phyloP scores from a whole-genome alignment of 2,329 filamentous ascomycete species.

The Fusarium newnesense region DNA sequence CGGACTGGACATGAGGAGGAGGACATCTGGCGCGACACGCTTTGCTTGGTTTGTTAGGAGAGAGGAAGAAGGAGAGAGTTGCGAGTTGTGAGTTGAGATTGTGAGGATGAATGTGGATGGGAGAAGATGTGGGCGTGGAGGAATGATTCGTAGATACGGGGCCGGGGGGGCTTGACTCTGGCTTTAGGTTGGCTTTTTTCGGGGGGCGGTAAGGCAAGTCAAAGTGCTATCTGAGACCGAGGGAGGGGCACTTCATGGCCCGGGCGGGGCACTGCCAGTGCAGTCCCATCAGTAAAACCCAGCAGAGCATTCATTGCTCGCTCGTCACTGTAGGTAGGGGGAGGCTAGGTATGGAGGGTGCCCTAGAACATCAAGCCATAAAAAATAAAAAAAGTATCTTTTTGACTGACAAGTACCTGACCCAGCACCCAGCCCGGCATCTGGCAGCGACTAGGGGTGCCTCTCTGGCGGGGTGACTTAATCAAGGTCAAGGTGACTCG shows the following conservation, averaged over 20 bases:
- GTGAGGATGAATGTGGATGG: constrained; percentile 27
- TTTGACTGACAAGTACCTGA: constrained; percentile 34
- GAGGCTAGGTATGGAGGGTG: constrained; percentile 5
- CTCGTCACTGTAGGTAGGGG: neutral
- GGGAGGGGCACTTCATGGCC: constrained; percentile 25
- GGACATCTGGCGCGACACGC: constrained; percentile 60
- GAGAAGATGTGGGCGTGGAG: constrained; percentile 44
- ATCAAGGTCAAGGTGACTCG: neutral
- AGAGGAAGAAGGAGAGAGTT: constrained; percentile 27
- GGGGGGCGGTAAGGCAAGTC: constrained; percentile 26
- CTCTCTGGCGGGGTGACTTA: constrained; percentile 25
- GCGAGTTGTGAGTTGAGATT: constrained; percentile 31
- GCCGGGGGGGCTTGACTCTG: constrained; percentile 1
- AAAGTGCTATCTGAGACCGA: constrained; percentile 29
- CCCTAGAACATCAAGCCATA: constrained; percentile 4
- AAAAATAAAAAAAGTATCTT: constrained; percentile 12
- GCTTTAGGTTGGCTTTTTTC: neutral
- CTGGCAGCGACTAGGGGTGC: constrained; percentile 15
- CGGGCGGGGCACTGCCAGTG: constrained; percentile 24
- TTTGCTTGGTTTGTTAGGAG: constrained; percentile 19
- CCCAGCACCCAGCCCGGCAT: constrained; percentile 19
- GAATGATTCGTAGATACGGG: constrained; percentile 47
- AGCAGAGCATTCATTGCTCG: neutral
- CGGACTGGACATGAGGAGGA: constrained; percentile 68
- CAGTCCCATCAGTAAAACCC: constrained; percentile 4